Percentiles rank a stretch among this genome's conserved stretches.
Evolutionary conservation across 2,329 filamentous ascomycete genomes (phyloP).

Genomic region (Pseudogymnoascus sp.): DNA sequence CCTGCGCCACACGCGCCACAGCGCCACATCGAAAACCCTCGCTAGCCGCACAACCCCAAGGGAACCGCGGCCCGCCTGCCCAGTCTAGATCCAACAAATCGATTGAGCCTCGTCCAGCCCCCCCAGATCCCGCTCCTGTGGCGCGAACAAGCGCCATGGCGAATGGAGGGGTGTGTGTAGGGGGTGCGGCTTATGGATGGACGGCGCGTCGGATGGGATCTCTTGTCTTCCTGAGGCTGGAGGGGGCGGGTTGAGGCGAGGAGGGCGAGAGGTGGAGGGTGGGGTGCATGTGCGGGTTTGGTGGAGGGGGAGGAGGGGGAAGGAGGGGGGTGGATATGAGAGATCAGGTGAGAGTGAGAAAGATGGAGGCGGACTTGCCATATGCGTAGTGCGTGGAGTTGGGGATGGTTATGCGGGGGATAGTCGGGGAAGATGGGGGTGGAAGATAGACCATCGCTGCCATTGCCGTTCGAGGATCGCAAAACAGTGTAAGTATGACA

Average conservation of each 20-base stretch:
- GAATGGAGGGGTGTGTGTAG: not conserved
- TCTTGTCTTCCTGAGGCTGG: not conserved
- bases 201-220: not conserved
- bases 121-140: not conserved
- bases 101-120: not conserved
- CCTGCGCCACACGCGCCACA: not conserved
- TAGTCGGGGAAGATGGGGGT: not conserved
- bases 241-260: not conserved
- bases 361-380: not conserved
- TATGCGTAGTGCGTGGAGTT: not conserved
- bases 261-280: not conserved
- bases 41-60: not conserved
- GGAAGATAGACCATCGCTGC: not conserved
- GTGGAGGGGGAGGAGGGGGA: not conserved
- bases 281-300: not conserved
- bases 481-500: not conserved
- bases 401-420: not conserved
- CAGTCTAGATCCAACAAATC: not conserved
- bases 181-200: not conserved
- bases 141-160: not conserved
- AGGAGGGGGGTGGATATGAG: not conserved
- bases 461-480: not conserved
- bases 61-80: not conserved
- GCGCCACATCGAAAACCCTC: not conserved
- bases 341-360: too few relatives aligned